Base-by-base conservation (phyloP, 352 stramenopile species). In the Pythium utonaiense region DNA sequence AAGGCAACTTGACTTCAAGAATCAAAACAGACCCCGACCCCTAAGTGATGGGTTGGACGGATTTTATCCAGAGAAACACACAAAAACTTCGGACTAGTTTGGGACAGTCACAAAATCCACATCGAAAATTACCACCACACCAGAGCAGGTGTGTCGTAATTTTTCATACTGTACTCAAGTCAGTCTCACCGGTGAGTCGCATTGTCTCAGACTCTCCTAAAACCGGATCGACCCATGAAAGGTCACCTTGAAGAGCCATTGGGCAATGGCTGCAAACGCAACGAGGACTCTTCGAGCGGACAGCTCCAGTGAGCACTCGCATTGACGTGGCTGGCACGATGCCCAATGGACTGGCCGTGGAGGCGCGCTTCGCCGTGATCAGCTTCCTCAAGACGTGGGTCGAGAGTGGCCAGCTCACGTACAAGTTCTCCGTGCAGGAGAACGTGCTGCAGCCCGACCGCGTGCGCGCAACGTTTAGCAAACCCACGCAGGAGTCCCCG, bases 391-490 rank as follows among this genome's bases (percentile, higher is more conserved):
- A 67, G 36, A 59, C 69, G 14, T 83, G 69, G 69, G 30, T 52
- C 9, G 60, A 80, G 5, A 62, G 50, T 13, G 60, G 67, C 4
- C 51, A 66, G 30, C 77, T 91, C 14, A 74, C 69, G 22, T 89
- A 89, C 80, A 85, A 83, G 33, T 87, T 80, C 66, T 76, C 73
- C 9, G 65, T 83, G 33, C 65, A 70, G 10, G 73, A 71, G 36
- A 75, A 71, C 28, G 48, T 54, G 31, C 66, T 78, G 30, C 63
- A 71, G 44, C 70, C 65, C 14, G 60, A 71, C 33, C 74, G 74
- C 22, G 74, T 91, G 45, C 69, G 76, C 25, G 71, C 73, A 41
- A 85, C 75, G 9, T 88, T 91, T 65, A 89, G 80, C 62, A 87
- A 87, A 14, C 80, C 80, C 27, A 82, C 69, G 7, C 47, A 64